Evolutionary conservation across 208 protist species (phyloP).

Genomic region (Acanthamoeba divionensis): DNA sequence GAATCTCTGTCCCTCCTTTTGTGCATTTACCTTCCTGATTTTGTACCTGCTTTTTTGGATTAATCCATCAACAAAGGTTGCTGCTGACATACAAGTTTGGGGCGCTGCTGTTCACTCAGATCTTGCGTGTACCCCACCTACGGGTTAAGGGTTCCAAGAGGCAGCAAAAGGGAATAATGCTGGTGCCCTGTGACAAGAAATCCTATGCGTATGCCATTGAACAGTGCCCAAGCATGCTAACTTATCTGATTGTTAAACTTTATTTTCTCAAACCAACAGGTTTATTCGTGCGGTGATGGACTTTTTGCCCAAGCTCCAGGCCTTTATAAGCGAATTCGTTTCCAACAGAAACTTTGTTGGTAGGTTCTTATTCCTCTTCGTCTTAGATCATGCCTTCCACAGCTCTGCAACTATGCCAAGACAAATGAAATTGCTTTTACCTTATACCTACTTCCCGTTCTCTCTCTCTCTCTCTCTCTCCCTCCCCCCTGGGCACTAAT

Average conservation of each 20-base stretch:
- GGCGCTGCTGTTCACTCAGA: conserved; percentile 33
- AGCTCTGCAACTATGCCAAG: too few relatives aligned
- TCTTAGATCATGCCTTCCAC: neutral
- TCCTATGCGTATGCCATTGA: neutral
- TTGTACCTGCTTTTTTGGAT: neutral
- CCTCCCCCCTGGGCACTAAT: neutral
- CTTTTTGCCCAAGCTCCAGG: conserved; percentile 1
- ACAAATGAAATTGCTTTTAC: too few relatives aligned
- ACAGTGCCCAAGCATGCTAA: neutral
- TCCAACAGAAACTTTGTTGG: conserved; percentile 53
- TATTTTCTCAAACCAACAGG: neutral
- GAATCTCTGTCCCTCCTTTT: neutral
- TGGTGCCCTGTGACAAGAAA: neutral
- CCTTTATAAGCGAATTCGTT: conserved; percentile 42
- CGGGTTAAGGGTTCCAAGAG: conserved; percentile 27
- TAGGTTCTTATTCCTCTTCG: neutral
- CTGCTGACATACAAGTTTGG: conserved; percentile 43
- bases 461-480: neutral
- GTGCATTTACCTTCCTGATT: neutral
- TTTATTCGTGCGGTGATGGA: neutral
- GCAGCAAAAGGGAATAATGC: conserved; percentile 14
- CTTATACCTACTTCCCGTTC: too few relatives aligned
- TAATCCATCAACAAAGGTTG: neutral
- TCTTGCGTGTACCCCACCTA: neutral
- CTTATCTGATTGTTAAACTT: neutral